Evolutionary conservation across 805 yeast genomes (phyloP), one percentile per base, ranked within the genome.

Genomic region (Wickerhamiella lipophila): DNA sequence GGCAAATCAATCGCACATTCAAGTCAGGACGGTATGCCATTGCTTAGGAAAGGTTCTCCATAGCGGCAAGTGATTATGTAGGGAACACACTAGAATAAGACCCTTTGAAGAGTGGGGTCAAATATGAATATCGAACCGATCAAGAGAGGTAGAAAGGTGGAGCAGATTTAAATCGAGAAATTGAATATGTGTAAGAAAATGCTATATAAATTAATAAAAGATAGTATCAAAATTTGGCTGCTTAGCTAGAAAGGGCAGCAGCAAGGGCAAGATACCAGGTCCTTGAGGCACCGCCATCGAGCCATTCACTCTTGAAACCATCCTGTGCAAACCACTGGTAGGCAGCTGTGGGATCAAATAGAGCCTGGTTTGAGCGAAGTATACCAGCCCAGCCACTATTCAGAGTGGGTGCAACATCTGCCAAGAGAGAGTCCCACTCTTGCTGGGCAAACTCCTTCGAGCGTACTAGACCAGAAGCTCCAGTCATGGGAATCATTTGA

Each of bases 1-100:
- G 97, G 64, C 98, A 89, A 15, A 89, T 80, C 54, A 89, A 71
- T 12, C 85, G 83, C 56, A 89, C 87, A 64, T 86, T 89, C 62
- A 89, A 72, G 67, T 89, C 59, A 11, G 61, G 61, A 13, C 61
- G 52, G 47, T 34, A 44, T 29, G 44, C 32, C 44, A 41, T 41
- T 32, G 38, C 38, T 32, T 13, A 15, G 38, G 19, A 32, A 32
- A n/a, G 38, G 38, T 32, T 32, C 19, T 15, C n/a, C 38, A n/a
- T 3, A 15, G 18, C 15, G 34, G 11, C 12, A 32, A 15, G 19
- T 32, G 38, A n/a, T 32, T 32, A 32, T n/a, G 38, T 30, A 32
- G 38, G 15, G 38, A 32, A 32, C 6, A 16, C 19, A 15, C 38
- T 15, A 32, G 38, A 32, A 32, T 32, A 32, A 32, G 38, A 32